Base-by-base conservation (phyloP, 2,329 filamentous ascomycete species). In the Ambrosiella beaveri region DNA sequence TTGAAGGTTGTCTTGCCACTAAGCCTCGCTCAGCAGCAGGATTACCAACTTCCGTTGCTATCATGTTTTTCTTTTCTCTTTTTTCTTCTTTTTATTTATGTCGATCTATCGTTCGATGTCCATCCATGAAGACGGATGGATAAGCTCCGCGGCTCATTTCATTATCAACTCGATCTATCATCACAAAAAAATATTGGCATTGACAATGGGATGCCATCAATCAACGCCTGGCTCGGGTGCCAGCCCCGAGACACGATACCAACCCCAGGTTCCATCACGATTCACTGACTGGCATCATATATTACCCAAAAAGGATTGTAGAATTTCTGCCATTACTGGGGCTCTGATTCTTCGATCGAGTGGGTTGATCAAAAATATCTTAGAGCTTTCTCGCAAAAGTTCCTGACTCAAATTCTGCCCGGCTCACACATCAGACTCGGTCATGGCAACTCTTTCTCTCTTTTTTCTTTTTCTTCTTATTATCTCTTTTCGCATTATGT, bases 61-160 rank as follows among this genome's bases (percentile, higher is more conserved):
- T 19, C 9, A 9, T 39, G 27, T n/a, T 49, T 50, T n/a, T 55
- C 1, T 8, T 12, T 47, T 38, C 36, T 1, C 17, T 15, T 19
- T 7, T 39, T 40, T 38, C 44, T 35, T 51, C 11, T 35, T 39
- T 50, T 13, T 15, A n/a, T 17, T 39, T 40, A 17, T 27, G 15
- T 50, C 27, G 19, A n/a, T n/a, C 41, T 51, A 12, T 57, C 15
- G 9, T 57, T 39, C 27, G 38, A 47, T 45, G 12, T 50, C 44
- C 4, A 40, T 50, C 44, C 27, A 57, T 57, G 51, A 35, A 40
- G 55, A 50, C 55, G 55, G 47, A 35, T 57, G 55, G 47, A 57
- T 50, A 38, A 57, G 55, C 55, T 57, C 27, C 55, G 51, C 55
- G 19, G 55, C 55, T 57, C 15, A 11, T n/a, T 47, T 37, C 13